phyloP scores from a whole-genome alignment of 2,329 filamentous ascomycete genomes.

The Penicillium sclerotigenum region DNA sequence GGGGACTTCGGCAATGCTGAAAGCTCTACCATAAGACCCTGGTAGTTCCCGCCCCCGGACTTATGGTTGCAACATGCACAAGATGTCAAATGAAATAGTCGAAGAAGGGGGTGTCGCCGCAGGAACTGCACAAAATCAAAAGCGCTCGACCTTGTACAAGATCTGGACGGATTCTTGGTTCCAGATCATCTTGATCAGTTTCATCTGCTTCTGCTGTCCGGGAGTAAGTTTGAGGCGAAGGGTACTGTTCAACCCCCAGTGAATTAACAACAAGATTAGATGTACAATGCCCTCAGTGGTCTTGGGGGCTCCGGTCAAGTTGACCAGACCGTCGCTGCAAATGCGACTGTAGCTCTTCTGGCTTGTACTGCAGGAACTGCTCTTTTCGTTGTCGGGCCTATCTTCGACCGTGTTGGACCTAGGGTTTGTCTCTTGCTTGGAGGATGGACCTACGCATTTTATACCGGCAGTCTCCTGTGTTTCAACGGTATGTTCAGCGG shows the following conservation, averaged over 20 bases:
- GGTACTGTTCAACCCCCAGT: neutral
- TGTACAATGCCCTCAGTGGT: slow-evolving; percentile 50
- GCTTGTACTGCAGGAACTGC: slow-evolving; percentile 45
- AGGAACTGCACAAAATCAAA: neutral
- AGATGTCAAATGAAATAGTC: slow-evolving; percentile 7
- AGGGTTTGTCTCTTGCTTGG: slow-evolving; percentile 45
- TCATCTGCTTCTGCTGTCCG: slow-evolving; percentile 51
- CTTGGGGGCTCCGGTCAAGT: slow-evolving; percentile 49
- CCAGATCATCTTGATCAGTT: slow-evolving; percentile 49
- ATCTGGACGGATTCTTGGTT: slow-evolving; percentile 48
- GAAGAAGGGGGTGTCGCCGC: slow-evolving; percentile 19
- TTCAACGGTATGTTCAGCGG: slow-evolving; percentile 37
- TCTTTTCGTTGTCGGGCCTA: slow-evolving; percentile 45
- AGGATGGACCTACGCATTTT: slow-evolving; percentile 48
- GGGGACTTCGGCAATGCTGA: neutral
- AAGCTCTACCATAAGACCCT: neutral
- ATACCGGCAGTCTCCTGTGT: slow-evolving; percentile 45
- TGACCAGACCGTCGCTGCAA: slow-evolving; percentile 46
- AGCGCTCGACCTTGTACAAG: slow-evolving; percentile 16
- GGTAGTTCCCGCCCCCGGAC: neutral
- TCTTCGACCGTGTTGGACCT: slow-evolving; percentile 45
- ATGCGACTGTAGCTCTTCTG: slow-evolving; percentile 47
- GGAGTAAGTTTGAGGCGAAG: slow-evolving; percentile 19
- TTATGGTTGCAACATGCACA: neutral
- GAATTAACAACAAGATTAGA: slow-evolving; percentile 27